phyloP scores from a whole-genome alignment of 1,284 basidiomycete genomes.

The Moesziomyces parantarcticus region DNA sequence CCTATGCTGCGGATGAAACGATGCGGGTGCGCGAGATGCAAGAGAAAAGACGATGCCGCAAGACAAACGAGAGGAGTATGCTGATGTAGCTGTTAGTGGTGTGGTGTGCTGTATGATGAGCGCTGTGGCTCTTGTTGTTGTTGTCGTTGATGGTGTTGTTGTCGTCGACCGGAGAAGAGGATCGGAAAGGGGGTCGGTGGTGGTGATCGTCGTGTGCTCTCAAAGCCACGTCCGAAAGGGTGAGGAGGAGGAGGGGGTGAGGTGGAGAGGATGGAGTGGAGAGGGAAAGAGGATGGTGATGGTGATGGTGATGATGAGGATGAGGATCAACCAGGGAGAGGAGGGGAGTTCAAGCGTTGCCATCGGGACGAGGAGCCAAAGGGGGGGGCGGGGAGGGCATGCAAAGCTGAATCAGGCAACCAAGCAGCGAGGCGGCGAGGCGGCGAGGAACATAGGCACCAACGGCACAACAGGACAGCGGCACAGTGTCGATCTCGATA shows the following conservation, averaged over 20 bases:
- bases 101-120: background rate
- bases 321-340: background rate
- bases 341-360: background rate
- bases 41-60: conserved; percentile 10
- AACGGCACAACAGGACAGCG: no score
- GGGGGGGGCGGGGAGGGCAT: background rate
- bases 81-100: conserved; percentile 35
- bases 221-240: conserved; percentile 34
- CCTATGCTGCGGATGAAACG: conserved; percentile 5
- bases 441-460: no score
- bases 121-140: conserved; percentile 4
- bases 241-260: conserved; percentile 1
- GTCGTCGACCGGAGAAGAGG: conserved; percentile 1
- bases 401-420: no score
- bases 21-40: conserved; percentile 31
- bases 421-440: no score
- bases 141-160: background rate
- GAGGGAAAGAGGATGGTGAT: conserved; percentile 8
- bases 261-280: conserved; percentile 11
- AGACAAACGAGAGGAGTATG: conserved; percentile 9
- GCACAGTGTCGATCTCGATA: no score
- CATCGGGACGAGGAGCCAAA: conserved; percentile 1
- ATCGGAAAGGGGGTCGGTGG: background rate
- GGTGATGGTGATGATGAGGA: conserved; percentile 2
- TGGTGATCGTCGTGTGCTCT: conserved; percentile 33